Evolutionary conservation across 768 basidiomycete species (phyloP).

Genomic region (Pulveroboletus sp.): DNA sequence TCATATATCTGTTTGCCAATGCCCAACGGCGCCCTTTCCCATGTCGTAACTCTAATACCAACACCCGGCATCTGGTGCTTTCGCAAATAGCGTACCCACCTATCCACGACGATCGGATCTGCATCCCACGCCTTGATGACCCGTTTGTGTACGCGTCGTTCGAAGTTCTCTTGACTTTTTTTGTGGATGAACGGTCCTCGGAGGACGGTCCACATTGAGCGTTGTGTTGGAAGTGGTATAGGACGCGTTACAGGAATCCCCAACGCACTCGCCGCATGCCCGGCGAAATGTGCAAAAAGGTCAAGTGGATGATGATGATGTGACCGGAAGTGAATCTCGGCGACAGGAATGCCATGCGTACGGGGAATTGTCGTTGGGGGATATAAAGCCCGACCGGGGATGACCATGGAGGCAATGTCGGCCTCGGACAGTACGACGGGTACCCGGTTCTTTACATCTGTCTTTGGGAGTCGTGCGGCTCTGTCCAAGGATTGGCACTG

Average conservation of each 20-base stretch:
- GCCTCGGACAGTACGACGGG: constrained; percentile 32
- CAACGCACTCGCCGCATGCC: constrained; percentile 80
- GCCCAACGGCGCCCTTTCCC: constrained; percentile 62
- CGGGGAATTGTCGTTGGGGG: constrained; percentile 52
- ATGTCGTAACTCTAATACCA: constrained; percentile 76
- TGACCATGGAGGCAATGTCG: constrained; percentile 47
- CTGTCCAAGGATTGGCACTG: not conserved
- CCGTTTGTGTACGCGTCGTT: constrained; percentile 76
- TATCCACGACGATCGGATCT: constrained; percentile 67
- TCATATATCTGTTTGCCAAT: constrained; percentile 40
- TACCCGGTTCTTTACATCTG: not conserved
- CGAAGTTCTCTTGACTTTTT: constrained; percentile 94
- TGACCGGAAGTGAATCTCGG: constrained; percentile 77
- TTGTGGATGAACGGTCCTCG: constrained; percentile 88
- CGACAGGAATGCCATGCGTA: constrained; percentile 71
- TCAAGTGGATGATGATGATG: constrained; percentile 63
- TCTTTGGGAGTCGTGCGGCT: not conserved
- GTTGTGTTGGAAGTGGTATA: constrained; percentile 64
- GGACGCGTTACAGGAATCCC: constrained; percentile 72
- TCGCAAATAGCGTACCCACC: constrained; percentile 76
- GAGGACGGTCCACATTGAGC: constrained; percentile 80
- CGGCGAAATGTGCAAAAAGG: constrained; percentile 78
- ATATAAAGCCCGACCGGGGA: constrained; percentile 59
- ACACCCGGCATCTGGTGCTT: constrained; percentile 79
- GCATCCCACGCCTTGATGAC: constrained; percentile 91